Base-by-base conservation (phyloP, 495 filamentous ascomycete genomes). In the Pseudoneurospora amorphoporcata region DNA sequence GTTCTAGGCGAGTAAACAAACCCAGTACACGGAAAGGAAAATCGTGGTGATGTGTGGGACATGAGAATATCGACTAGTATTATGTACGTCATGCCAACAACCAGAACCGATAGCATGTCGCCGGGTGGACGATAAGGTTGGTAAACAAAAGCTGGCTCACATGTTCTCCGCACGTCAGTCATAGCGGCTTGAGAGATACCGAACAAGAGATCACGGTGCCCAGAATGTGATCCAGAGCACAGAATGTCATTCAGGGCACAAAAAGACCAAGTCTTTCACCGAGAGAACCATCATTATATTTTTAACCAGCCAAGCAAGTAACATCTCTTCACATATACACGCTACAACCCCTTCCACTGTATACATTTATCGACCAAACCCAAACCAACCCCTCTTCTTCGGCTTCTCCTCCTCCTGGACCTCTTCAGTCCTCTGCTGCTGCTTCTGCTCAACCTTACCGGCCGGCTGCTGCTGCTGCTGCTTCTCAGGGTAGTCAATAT, bases 401-500 rank as follows among this genome's bases (percentile, higher is more conserved):
- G 88, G 88, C 78, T 89, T 86, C 69, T 45, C 69, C 72, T 88
- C 41, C 47, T 79, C 75, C 14, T 76, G 83, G 73, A 87, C 85
- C 71, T 88, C 81, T 43, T 72, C 77, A 8, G 81, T 71, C 23
- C 58, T 68, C 65, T 75, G 45, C 39, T 74, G 19, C 41, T 74
- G 61, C 32, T 68, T 43, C 47, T 53, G 71, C 69, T 74, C 17
- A 29, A 19, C 69, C 35, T 38, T 58, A 23, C 23, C 23, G 23
- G 23, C 23, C 23, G 23, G 75, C 74, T 61, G 71, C 71, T 77
- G 17, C 83, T 77, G 43, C 81, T 81, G 9, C 61, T 19, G 35
- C 72, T 87, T 86, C 4, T 91, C 92, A 3, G 95, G 94, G 80
- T 99, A 99, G 29, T 94, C 90, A 73, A 99, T 93, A 79, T 97